Evolutionary conservation across 352 stramenopile genomes (phyloP), one percentile per base, ranked within the genome.

Genomic region (Pythium plurisporium): DNA sequence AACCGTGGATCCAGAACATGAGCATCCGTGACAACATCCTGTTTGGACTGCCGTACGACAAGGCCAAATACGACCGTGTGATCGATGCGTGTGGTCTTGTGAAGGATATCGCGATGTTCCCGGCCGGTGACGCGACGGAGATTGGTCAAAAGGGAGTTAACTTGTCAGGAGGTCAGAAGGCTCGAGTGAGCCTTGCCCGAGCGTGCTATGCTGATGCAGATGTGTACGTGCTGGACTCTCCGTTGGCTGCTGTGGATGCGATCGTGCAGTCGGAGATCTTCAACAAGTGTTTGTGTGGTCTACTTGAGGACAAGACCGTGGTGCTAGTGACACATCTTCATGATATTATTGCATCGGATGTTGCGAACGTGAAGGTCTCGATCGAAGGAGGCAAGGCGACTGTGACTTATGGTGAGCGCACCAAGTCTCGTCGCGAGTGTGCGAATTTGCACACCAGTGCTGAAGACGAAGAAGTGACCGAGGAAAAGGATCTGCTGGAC

Each of bases 101-200:
- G 2, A 79, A 84, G 42, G 95, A 99, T 61, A 64, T 99, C 3
- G 67, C 69, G 8, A 61, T 87, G n/a, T 71, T 98, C 15, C 78
- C 91, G 10, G 74, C 65, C 9, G 87, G 90, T 12, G 95, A 99
- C 64, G 33, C 70, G 56, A 98, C 92, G 0, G 93, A 98, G 66
- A 98, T 99, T 60, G 96, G 95, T 10, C 89, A 98, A 69, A 95
- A 94, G 34, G 96, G 96, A 1, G 84, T 99, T 11, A 99, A 96
- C 62, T 62, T 99, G 19, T 96, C 73, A 3, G 95, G 95, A 36
- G 96, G 95, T 1, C 95, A 98, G 72, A 97, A 98, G 72, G 81
- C 79, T 17, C 68, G 86, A 10, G 68, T 95, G 10, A 54, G 63
- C 10, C 50, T 95, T 3, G 86, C 86, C 6, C 74, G 86, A 17